Conservation (phyloP, 2,329 filamentous ascomycete species). For the Coleophoma crateriformis region DNA sequence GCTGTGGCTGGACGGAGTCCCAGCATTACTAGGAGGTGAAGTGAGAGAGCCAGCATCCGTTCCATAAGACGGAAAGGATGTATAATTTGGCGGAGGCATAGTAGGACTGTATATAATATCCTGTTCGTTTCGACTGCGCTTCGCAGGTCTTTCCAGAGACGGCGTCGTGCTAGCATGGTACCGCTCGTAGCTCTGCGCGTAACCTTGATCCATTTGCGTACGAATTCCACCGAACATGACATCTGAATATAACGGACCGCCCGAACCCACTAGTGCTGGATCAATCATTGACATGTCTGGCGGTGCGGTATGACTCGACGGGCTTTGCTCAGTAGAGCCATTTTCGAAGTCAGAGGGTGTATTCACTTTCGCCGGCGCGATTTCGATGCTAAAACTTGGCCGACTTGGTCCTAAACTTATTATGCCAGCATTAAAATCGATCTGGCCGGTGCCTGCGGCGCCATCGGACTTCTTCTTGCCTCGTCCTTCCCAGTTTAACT, state of each 20-base stretch:
- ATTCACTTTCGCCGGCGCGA: background rate
- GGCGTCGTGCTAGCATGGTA: slow-evolving; percentile 8
- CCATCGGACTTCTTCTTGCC: slow-evolving; percentile 49
- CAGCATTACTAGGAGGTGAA: slow-evolving; percentile 2
- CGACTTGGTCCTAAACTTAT: slow-evolving; percentile 4
- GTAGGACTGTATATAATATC: slow-evolving; percentile 5
- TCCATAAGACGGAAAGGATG: slow-evolving; percentile 5
- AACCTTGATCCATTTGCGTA: slow-evolving; percentile 4
- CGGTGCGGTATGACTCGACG: background rate
- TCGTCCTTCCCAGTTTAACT: slow-evolving; percentile 75
- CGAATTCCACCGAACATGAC: slow-evolving; percentile 2
- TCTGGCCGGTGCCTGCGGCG: slow-evolving; percentile 2
- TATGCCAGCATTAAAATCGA: slow-evolving; percentile 9
- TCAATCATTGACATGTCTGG: slow-evolving; percentile 10
- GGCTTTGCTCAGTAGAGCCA: no score
- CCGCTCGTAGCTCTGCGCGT: slow-evolving; percentile 19
- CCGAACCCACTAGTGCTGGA: slow-evolving; percentile 8
- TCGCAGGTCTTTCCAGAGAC: slow-evolving; percentile 9
- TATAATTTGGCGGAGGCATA: slow-evolving; percentile 17
- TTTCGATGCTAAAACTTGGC: background rate
- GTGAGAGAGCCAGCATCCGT: slow-evolving; percentile 2
- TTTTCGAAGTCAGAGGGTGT: no score
- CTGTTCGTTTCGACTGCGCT: slow-evolving; percentile 15
- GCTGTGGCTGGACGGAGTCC: slow-evolving; percentile 32
- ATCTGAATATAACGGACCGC: slow-evolving; percentile 5